These are phyloP conservation scores for Penicillium sclerotigenum DNA, from an alignment of 2,329 filamentous ascomycete species.

Conservation along the genomic window DNA sequence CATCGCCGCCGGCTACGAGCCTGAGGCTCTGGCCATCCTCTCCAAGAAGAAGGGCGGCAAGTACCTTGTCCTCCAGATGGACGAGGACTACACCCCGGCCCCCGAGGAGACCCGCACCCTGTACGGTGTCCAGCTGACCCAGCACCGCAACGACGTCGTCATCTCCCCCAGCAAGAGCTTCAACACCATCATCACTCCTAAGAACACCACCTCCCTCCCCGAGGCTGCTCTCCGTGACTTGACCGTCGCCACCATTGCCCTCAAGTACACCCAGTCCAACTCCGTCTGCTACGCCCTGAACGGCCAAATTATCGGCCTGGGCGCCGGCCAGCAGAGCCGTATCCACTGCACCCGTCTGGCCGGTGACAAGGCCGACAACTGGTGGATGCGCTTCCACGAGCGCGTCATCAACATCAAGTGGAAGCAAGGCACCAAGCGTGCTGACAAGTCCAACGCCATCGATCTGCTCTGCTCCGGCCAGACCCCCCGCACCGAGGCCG, in stretches of 20 bases:
- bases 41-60: constrained; percentile 98
- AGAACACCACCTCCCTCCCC: constrained; percentile 68
- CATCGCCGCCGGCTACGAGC: constrained; percentile 82
- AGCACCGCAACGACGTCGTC: constrained; percentile 87
- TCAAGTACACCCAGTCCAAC: constrained; percentile 99
- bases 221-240: constrained; percentile 83
- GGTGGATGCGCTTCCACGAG: constrained; percentile 98
- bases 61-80: constrained; percentile 94
- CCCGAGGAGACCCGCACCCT: constrained; percentile 76
- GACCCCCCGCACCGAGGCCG: constrained; percentile 76
- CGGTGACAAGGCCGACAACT: constrained; percentile 98
- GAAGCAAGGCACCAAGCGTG: constrained; percentile 95
- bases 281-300: constrained; percentile 96
- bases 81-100: constrained; percentile 76
- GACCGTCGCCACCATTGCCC: constrained; percentile 89
- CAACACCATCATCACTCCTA: constrained; percentile 78
- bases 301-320: constrained; percentile 89
- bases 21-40: constrained; percentile 83
- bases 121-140: constrained; percentile 82
- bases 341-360: constrained; percentile 98
- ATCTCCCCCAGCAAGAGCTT: constrained; percentile 81
- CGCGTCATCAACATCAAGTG: constrained; percentile 84
- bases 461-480: constrained; percentile 90
- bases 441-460: constrained; percentile 97
- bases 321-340: constrained; percentile 92